Conservation (phyloP, 495 filamentous ascomycete species). For the Annulohypoxylon nitens region DNA sequence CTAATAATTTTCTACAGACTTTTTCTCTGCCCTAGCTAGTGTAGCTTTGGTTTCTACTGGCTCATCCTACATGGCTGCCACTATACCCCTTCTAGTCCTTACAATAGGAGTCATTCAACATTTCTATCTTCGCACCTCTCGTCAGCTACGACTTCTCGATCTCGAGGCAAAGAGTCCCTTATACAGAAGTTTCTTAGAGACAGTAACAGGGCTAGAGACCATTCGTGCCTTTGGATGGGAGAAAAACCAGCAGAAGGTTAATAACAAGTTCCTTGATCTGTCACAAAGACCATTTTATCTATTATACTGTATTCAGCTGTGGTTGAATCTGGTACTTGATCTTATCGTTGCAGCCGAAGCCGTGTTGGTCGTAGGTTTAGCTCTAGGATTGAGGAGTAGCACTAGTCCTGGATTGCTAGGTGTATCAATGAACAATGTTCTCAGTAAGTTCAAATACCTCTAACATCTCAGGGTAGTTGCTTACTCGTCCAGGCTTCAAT, state of each 20-base stretch:
- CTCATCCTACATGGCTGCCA: conserved; percentile 5
- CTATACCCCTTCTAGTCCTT: neutral
- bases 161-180: conserved; percentile 2
- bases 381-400: neutral
- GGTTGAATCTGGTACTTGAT: neutral
- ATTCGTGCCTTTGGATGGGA: conserved; percentile 10
- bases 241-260: neutral
- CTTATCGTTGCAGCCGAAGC: neutral
- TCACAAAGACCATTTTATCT: conserved; percentile 5
- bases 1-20: neutral
- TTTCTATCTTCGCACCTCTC: conserved; percentile 3
- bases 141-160: conserved; percentile 7
- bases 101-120: neutral
- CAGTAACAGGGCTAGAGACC: neutral
- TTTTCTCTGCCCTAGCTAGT: neutral
- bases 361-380: neutral
- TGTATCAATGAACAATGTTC: conserved; percentile 8
- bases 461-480: neutral
- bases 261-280: neutral
- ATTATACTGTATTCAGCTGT: conserved; percentile 6
- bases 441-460: neutral
- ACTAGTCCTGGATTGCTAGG: neutral
- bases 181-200: neutral
- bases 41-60: conserved; percentile 3
- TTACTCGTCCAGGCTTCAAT: neutral